Percentiles rank a stretch among this genome's conserved stretches.
phyloP scores from a whole-genome alignment of 1,139 yeast species.

The Taiozyma sp. region DNA sequence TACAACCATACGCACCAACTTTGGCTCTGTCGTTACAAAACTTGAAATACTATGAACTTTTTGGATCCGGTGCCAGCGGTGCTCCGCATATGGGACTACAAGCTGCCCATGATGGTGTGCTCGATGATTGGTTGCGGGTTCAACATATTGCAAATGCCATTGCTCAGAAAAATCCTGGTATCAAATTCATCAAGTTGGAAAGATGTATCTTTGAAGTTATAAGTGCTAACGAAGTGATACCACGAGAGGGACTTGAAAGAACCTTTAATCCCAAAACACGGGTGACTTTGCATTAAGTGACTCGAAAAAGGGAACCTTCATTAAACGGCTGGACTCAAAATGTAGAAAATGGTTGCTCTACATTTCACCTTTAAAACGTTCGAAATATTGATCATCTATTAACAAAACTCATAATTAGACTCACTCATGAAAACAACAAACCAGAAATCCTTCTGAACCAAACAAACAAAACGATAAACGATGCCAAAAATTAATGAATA shows the following conservation, averaged over 20 bases:
- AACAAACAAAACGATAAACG: background rate
- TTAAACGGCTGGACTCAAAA: no score
- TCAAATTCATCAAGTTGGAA: conserved; percentile 43
- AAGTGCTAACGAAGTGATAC: conserved; percentile 10
- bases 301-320: background rate
- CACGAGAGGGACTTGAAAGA: conserved; percentile 20
- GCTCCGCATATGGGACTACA: conserved; percentile 53
- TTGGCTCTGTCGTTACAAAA: conserved; percentile 28
- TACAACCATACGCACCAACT: conserved; percentile 27
- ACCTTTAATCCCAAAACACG: conserved; percentile 22
- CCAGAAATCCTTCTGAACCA: background rate
- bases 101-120: conserved; percentile 48
- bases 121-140: conserved; percentile 54
- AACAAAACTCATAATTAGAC: background rate
- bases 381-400: background rate
- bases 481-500: background rate
- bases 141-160: conserved; percentile 47
- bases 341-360: background rate
- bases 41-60: conserved; percentile 39
- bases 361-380: background rate
- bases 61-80: conserved; percentile 44
- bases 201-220: conserved; percentile 31
- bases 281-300: conserved; percentile 5
- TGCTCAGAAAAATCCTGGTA: conserved; percentile 24
- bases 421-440: background rate